Conservation (phyloP, 2,329 filamentous ascomycete genomes). For the Aureobasidium sp. region DNA sequence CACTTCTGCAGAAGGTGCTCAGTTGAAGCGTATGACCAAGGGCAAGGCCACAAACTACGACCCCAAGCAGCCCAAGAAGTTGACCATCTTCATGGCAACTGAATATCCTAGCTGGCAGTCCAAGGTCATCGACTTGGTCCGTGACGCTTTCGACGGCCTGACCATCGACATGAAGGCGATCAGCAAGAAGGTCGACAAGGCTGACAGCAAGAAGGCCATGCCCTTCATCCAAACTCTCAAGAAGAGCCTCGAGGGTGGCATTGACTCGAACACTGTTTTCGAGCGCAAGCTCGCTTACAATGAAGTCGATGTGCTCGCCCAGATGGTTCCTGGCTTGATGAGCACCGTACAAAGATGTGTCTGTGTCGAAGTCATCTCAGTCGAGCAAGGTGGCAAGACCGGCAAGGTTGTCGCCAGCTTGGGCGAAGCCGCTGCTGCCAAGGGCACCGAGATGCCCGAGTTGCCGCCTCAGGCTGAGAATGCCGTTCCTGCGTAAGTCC, state of each 20-base stretch:
- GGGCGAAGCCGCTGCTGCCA: slow-evolving; percentile 40
- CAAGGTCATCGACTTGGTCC: slow-evolving; percentile 76
- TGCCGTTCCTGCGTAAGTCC: slow-evolving; percentile 60
- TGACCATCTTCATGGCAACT: slow-evolving; percentile 75
- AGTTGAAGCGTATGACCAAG: slow-evolving; percentile 86
- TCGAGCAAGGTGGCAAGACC: slow-evolving; percentile 63
- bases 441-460: slow-evolving; percentile 52
- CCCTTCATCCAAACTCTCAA: slow-evolving; percentile 87
- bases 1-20: slow-evolving; percentile 73
- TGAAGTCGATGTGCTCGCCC: slow-evolving; percentile 65
- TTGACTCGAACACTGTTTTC: slow-evolving; percentile 62
- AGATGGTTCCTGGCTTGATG: slow-evolving; percentile 75
- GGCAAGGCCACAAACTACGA: slow-evolving; percentile 82
- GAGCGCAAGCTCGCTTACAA: slow-evolving; percentile 82
- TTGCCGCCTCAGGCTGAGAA: slow-evolving; percentile 58
- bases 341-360: slow-evolving; percentile 63
- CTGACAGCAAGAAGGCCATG: slow-evolving; percentile 97
- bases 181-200: slow-evolving; percentile 70
- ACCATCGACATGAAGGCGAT: slow-evolving; percentile 74
- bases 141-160: slow-evolving; percentile 58
- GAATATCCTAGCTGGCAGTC: slow-evolving; percentile 87
- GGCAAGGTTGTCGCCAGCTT: slow-evolving; percentile 50
- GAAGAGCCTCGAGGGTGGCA: slow-evolving; percentile 61
- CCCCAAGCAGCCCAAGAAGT: slow-evolving; percentile 83
- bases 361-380: slow-evolving; percentile 63